A percentile compares a stretch with the other conserved stretches of the same genome.
Conservation (phyloP, 768 basidiomycete genomes). For the Daedaleopsis sinensis region DNA sequence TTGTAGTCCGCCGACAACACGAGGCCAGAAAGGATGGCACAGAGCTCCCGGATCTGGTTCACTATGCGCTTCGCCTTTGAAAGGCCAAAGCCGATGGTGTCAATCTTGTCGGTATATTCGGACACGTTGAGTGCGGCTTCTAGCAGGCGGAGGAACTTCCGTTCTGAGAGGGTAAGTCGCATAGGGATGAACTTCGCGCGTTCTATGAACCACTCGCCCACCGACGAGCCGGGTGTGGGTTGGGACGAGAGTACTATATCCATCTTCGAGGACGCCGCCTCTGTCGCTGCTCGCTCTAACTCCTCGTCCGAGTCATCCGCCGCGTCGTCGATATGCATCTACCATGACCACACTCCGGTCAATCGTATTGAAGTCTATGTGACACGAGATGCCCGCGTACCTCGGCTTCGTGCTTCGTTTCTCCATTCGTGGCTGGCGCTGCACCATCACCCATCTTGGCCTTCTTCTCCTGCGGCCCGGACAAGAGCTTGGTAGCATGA, state of each 20-base stretch:
- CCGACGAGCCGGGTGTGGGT: conserved; percentile 58
- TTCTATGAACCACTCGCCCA: conserved; percentile 87
- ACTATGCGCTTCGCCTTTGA: conserved; percentile 89
- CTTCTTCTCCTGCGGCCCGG: conserved; percentile 19
- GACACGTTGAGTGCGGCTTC: conserved; percentile 85
- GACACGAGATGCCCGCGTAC: conserved; percentile 22
- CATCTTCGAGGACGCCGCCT: conserved; percentile 36
- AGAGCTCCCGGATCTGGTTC: conserved; percentile 83
- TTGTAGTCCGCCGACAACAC: conserved; percentile 86
- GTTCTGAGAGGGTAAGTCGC: conserved; percentile 72
- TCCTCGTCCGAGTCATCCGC: conserved; percentile 40
- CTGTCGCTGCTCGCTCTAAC: conserved; percentile 30
- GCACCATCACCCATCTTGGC: conserved; percentile 20
- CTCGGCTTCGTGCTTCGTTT: conserved; percentile 32
- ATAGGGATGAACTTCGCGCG: conserved; percentile 81
- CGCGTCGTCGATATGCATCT: conserved; percentile 44
- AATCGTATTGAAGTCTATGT: conserved; percentile 16
- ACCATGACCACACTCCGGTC: background rate
- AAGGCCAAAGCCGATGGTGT: conserved; percentile 75
- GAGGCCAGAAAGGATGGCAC: conserved; percentile 85
- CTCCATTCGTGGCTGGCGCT: conserved; percentile 26
- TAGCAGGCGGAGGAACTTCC: conserved; percentile 82
- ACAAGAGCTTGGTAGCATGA: conserved; percentile 57
- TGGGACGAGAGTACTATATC: conserved; percentile 53
- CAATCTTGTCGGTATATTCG: conserved; percentile 91